Evolutionary conservation across 208 protist genomes (phyloP), one percentile per base, ranked within the genome.

Genomic region (Naegleria gruberi): DNA sequence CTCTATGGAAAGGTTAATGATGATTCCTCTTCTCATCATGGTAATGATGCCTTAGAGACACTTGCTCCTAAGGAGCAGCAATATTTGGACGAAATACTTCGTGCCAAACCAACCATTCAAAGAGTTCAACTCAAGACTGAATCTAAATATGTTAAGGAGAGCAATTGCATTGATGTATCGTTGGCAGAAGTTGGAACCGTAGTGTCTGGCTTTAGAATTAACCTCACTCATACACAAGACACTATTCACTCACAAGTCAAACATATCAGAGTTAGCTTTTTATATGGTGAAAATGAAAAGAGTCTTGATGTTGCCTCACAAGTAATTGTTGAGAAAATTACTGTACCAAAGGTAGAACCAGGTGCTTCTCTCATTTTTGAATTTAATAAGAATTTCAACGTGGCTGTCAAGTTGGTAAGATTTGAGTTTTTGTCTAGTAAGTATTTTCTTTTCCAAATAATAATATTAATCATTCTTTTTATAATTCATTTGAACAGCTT

Each of bases 371-470:
- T 88, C 0, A 34, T 43, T 43, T 88, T n/a, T 65, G 84, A 88
- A 23, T 88, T 88, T 65, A 42, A 65, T 8, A 57, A 88, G 30
- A 88, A 6, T 10, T 65, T 37, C 34, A 37, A 88, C 42, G 34
- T 46, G 5, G 15, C 34, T 65, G n/a, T 88, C 5, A 88, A 88
- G 4, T 51, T 88, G 46, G 46, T 88, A 7, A 88, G 84, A 65
- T 88, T 88, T 43, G 84, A 88, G 65, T 88, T 88, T 65, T 65
- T 88, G 6, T 77, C 65, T 5, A 77, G 65, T 77, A 77, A 77
- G 65, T 77, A 37, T 77, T 37, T 77, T 77, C 6, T 77, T 19
- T 77, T 77, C 0, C 0, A 12, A 37, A 19, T n/a, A n/a, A 5
- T 73, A n/a, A n/a, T 73, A n/a, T n/a, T 15, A 73, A 73, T 73